These are phyloP conservation scores for Rhodamnia argentea DNA, from an alignment of 345 rosid species.

Conservation along the genomic window DNA sequence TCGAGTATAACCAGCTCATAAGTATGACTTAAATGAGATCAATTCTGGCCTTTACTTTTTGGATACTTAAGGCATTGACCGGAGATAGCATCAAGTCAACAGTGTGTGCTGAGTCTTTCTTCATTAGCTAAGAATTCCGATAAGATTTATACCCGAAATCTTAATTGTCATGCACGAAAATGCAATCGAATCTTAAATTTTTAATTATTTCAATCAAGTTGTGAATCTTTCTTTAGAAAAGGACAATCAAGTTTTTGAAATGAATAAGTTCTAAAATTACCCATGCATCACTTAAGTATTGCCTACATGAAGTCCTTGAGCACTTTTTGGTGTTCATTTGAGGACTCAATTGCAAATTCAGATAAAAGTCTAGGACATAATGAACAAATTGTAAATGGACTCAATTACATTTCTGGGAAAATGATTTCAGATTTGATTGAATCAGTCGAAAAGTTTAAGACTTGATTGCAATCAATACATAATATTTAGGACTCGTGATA, in stretches of 20 bases:
- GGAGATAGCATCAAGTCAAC: neutral
- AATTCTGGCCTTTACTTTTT: neutral
- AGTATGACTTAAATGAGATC: neutral
- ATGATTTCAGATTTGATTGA: neutral
- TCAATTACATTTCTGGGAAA: neutral
- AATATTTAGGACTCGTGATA: neutral
- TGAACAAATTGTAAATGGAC: neutral
- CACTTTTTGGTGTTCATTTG: neutral
- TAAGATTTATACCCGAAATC: neutral
- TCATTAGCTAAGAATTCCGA: neutral
- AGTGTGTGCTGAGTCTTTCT: neutral
- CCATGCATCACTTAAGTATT: neutral
- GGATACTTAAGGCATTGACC: neutral
- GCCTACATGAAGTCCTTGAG: neutral
- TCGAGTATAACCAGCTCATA: neutral
- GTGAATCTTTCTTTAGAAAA: neutral
- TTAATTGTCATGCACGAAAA: neutral
- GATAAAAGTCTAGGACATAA: neutral
- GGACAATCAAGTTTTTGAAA: neutral
- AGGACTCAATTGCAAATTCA: neutral
- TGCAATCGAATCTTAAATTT: neutral
- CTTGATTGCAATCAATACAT: neutral
- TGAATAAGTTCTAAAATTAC: neutral
- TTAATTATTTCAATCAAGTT: neutral
- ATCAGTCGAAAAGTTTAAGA: neutral